Evolutionary conservation across 768 basidiomycete genomes (phyloP), one percentile per base, ranked within the genome.

Genomic region (Phanerodontia chrysosporium): DNA sequence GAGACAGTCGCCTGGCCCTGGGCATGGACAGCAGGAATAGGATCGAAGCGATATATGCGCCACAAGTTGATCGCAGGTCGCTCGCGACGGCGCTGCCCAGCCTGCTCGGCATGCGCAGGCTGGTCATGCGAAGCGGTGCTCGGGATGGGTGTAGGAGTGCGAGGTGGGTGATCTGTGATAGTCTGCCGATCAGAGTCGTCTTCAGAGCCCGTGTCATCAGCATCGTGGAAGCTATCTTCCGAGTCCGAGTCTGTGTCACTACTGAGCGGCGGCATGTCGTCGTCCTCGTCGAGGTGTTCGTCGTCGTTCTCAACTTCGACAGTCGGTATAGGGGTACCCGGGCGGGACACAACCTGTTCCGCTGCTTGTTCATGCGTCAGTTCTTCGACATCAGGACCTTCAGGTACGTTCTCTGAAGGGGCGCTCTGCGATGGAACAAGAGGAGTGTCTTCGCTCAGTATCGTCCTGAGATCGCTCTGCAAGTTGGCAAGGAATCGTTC

Each of bases 401-500:
- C 24, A 25, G 5, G 36, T 7, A 32, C 14, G 45, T 18, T 44
- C 29, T 21, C 8, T 44, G 14, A 45, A 21, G 16, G 22, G 5
- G 46, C 27, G 18, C 22, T 25, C 13, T 5, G 27, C 6, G 46
- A 14, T 10, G 22, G 22, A 21, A 22, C 57, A 28, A 29, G 45
- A n/a, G 32, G 30, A 44, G 45, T 58, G 2, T 62, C 67, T 28
- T 76, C 80, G 25, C 80, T 80, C 60, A 93, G 70, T 9, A 86
- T 85, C 6, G 76, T 71, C 57, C 91, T 74, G 56, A 93, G 73
- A 69, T 92, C 91, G 18, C 79, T 73, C 70, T 92, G 92, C 55
- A 92, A 67, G 71, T 92, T 89, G 46, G 89, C 73, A 63, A 93
- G 73, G 76, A 93, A 93, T 28, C 88, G 80, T 67, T 92, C 90